phyloP scores from a whole-genome alignment of 345 rosid species.

The Mallotus nudiflorus region DNA sequence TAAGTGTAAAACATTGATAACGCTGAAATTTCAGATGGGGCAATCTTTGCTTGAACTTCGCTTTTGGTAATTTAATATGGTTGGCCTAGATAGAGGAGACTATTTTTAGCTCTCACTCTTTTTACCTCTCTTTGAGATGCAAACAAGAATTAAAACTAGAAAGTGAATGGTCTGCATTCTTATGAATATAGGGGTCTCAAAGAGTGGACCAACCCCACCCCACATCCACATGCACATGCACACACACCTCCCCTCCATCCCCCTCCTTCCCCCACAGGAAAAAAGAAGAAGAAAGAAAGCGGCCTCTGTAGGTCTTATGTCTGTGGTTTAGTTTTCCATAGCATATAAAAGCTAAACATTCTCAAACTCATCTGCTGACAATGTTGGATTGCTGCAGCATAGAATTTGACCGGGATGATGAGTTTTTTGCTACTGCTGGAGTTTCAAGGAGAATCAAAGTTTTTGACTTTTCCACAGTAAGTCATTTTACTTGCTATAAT shows the following conservation, averaged over 20 bases:
- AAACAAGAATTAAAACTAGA: background rate
- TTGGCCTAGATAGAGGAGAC: background rate
- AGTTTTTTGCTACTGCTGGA: conserved; percentile 96
- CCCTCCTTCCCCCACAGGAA: background rate
- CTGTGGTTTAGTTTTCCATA: background rate
- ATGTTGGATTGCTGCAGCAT: conserved; percentile 65
- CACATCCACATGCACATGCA: background rate
- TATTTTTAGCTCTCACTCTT: background rate
- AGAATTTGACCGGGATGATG: conserved; percentile 98
- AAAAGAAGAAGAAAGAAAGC: background rate
- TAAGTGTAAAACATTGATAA: background rate
- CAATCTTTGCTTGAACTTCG: background rate
- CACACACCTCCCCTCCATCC: background rate
- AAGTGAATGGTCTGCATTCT: background rate
- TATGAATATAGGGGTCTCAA: background rate
- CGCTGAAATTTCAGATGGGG: background rate
- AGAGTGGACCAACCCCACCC: background rate
- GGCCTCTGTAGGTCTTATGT: background rate
- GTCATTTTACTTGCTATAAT: conserved; percentile 22
- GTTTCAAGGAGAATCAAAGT: conserved; percentile 94
- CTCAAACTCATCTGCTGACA: conserved; percentile 19
- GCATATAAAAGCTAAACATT: background rate
- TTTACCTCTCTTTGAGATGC: background rate
- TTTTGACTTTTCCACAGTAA: conserved; percentile 87
- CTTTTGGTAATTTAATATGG: background rate